Percentiles rank a stretch among this genome's conserved stretches.
These are phyloP conservation scores for Lachancea mirantina DNA, from an alignment of 805 yeast species.

Conservation along the genomic window DNA sequence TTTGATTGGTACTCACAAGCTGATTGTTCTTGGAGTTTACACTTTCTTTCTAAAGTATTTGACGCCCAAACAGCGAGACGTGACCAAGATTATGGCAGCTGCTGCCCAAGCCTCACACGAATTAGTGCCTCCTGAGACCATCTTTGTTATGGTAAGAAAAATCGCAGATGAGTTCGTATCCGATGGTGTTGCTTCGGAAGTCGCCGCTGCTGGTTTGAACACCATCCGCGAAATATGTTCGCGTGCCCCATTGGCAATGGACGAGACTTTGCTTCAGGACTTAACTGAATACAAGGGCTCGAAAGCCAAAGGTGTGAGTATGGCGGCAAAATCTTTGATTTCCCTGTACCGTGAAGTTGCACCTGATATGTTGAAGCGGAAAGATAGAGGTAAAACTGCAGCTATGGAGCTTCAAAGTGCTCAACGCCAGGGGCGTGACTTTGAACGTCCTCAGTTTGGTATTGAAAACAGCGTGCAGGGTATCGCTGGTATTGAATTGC, in stretches of 20 bases:
- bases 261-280: slow-evolving; percentile 80
- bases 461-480: slow-evolving; percentile 61
- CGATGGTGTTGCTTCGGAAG: slow-evolving; percentile 97
- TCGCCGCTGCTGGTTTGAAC: slow-evolving; percentile 95
- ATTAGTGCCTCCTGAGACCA: slow-evolving; percentile 91
- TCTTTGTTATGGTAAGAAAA: slow-evolving; percentile 73
- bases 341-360: slow-evolving; percentile 88
- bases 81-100: slow-evolving; percentile 95
- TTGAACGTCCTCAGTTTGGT: slow-evolving; percentile 55
- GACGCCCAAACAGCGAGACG: slow-evolving; percentile 91
- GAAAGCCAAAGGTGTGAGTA: slow-evolving; percentile 86
- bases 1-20: slow-evolving; percentile 88
- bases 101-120: slow-evolving; percentile 96
- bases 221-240: slow-evolving; percentile 89
- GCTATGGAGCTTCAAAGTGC: slow-evolving; percentile 69
- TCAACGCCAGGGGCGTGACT: slow-evolving; percentile 39
- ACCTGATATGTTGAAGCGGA: slow-evolving; percentile 85
- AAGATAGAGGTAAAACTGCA: slow-evolving; percentile 91
- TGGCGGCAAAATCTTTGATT: slow-evolving; percentile 87
- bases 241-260: slow-evolving; percentile 93
- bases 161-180: slow-evolving; percentile 96
- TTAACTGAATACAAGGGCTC: slow-evolving; percentile 86
- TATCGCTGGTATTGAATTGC: slow-evolving; percentile 85
- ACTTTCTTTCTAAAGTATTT: slow-evolving; percentile 82
- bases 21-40: slow-evolving; percentile 83